A percentile compares a stretch with the other conserved stretches of the same genome.
These are phyloP conservation scores for Blastomyces emzantsi DNA, from an alignment of 2,329 filamentous ascomycete genomes.

Conservation along the genomic window DNA sequence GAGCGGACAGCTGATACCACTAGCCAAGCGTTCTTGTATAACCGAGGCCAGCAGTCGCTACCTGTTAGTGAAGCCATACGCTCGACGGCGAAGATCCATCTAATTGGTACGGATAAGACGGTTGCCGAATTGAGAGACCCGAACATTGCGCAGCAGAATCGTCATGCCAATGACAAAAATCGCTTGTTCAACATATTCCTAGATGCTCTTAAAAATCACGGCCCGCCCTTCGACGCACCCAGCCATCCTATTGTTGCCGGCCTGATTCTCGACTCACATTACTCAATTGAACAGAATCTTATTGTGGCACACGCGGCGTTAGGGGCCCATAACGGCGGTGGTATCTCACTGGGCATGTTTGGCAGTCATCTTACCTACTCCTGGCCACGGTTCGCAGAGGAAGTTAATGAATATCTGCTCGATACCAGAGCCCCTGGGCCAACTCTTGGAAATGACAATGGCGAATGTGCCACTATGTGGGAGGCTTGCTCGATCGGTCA, in stretches of 20 bases:
- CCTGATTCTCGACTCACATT: conserved; percentile 19
- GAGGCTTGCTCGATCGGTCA: conserved; percentile 39
- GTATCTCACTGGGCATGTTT: conserved; percentile 19
- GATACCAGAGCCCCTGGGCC: conserved; percentile 32
- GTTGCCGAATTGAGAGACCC: conserved; percentile 17
- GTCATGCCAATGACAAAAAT: conserved; percentile 11
- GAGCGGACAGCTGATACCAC: conserved; percentile 17
- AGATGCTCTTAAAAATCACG: conserved; percentile 11
- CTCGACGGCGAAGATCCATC: conserved; percentile 17
- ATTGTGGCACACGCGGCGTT: conserved; percentile 20
- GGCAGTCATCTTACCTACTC: conserved; percentile 21
- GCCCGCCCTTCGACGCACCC: conserved; percentile 15
- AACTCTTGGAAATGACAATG: conserved; percentile 36
- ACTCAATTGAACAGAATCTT: conserved; percentile 15
- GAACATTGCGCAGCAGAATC: conserved; percentile 19
- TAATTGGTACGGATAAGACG: conserved; percentile 17
- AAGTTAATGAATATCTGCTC: conserved; percentile 19
- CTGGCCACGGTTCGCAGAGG: conserved; percentile 21
- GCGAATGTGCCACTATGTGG: conserved; percentile 38
- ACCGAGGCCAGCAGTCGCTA: not conserved
- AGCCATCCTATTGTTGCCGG: conserved; percentile 18
- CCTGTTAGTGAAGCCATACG: conserved; percentile 2
- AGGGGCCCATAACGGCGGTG: conserved; percentile 17
- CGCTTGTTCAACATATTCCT: conserved; percentile 17
- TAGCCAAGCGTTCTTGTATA: conserved; percentile 2